Percentiles rank a stretch among this genome's conserved stretches.
Evolutionary conservation across 2,329 filamentous ascomycete species (phyloP).

Genomic region (Colletotrichum abscissum): DNA sequence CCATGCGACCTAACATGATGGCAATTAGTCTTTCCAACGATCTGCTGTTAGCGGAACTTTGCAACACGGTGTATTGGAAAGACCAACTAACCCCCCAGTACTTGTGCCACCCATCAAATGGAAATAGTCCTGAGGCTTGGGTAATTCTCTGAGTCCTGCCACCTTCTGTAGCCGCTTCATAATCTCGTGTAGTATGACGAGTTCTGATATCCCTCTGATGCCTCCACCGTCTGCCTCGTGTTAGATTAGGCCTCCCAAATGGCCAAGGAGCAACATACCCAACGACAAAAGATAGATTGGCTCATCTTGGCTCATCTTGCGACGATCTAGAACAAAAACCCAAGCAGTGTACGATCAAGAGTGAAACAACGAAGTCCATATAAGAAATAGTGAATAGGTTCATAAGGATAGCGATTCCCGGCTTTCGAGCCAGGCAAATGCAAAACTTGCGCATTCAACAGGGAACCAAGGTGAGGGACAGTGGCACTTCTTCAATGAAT

Average conservation of each 20-base stretch:
- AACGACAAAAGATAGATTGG: slow-evolving; percentile 32
- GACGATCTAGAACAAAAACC: neutral
- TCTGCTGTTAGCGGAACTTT: neutral
- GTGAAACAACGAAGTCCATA: neutral
- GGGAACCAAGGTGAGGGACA: neutral
- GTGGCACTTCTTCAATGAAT: neutral
- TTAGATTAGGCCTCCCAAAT: neutral
- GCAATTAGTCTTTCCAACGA: slow-evolving; percentile 52
- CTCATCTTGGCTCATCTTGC: neutral
- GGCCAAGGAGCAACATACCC: slow-evolving; percentile 2
- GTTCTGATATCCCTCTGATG: slow-evolving; percentile 38
- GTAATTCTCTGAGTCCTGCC: slow-evolving; percentile 34
- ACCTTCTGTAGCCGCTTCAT: slow-evolving; percentile 38
- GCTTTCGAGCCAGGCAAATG: neutral
- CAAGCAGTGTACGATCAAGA: neutral
- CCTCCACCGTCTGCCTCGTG: slow-evolving; percentile 3
- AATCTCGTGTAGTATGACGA: slow-evolving; percentile 41
- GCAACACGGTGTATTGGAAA: neutral
- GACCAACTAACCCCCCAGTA: slow-evolving; percentile 40
- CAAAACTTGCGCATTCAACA: neutral
- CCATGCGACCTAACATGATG: slow-evolving; percentile 58
- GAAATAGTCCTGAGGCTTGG: slow-evolving; percentile 42
- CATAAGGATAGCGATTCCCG: neutral
- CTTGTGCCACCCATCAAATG: slow-evolving; percentile 46
- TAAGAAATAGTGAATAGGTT: neutral